These are phyloP conservation scores for Didymella sp. DNA, from an alignment of 2,329 filamentous ascomycete genomes.

Conservation along the genomic window DNA sequence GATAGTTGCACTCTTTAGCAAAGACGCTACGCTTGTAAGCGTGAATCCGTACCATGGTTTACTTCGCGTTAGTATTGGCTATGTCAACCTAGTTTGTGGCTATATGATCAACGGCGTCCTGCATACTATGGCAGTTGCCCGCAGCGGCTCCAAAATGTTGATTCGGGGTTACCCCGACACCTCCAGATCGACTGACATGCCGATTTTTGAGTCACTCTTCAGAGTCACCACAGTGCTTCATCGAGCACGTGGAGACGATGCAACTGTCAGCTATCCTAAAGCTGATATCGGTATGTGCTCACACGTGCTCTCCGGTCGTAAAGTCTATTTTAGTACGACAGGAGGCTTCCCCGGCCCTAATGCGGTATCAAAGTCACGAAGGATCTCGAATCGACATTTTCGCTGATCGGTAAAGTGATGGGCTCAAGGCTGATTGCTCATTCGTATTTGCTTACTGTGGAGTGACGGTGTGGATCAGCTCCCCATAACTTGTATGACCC, in stretches of 20 bases:
- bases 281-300: background rate
- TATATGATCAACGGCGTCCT: background rate
- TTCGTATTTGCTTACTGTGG: background rate
- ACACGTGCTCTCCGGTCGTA: background rate
- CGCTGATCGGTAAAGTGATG: constrained; percentile 1
- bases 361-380: too few relatives aligned
- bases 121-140: background rate
- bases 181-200: background rate
- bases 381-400: background rate
- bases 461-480: background rate
- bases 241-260: background rate
- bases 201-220: background rate
- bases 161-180: background rate
- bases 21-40: background rate
- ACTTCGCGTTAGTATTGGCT: background rate
- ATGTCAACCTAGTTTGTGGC: background rate
- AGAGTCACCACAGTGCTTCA: background rate
- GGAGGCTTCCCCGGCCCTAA: background rate
- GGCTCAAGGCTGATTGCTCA: background rate
- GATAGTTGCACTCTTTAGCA: background rate
- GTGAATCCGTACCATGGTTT: background rate
- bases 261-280: background rate
- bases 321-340: background rate
- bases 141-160: background rate
- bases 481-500: background rate